Percentiles rank a stretch among this genome's conserved stretches.
phyloP scores from a whole-genome alignment of 208 protist genomes.

The Trichomonas vaginalis region DNA sequence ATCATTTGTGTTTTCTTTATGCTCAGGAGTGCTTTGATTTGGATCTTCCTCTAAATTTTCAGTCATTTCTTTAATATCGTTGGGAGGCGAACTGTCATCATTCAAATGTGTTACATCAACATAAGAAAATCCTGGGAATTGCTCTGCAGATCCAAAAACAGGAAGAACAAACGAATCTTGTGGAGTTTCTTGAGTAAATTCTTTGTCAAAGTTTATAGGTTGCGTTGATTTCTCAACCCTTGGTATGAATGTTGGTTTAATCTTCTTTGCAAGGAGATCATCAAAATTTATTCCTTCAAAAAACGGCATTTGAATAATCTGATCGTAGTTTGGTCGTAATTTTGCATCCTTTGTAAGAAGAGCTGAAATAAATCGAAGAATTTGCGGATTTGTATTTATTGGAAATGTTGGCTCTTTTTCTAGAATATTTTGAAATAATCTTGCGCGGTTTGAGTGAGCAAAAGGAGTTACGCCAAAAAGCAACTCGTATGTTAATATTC shows the following conservation, averaged over 20 bases:
- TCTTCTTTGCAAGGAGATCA: not conserved
- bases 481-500: slow-evolving; percentile 5
- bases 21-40: not conserved
- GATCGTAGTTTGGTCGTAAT: not conserved
- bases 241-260: not conserved
- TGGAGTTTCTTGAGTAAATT: slow-evolving; percentile 11
- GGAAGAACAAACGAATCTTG: not conserved
- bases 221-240: not conserved
- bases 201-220: not conserved
- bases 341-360: not conserved
- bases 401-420: not conserved
- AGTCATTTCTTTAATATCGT: not conserved
- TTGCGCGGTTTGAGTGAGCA: not conserved
- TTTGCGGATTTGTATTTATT: not conserved
- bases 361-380: not conserved
- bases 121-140: not conserved
- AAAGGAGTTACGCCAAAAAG: not conserved
- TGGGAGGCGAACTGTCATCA: not conserved
- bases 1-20: not conserved
- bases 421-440: not conserved
- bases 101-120: not conserved
- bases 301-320: not conserved
- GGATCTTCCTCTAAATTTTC: not conserved
- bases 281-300: slow-evolving; percentile 15
- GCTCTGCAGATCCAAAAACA: not conserved